phyloP scores from a whole-genome alignment of 495 filamentous ascomycete species.

The Bacidia rubella region DNA sequence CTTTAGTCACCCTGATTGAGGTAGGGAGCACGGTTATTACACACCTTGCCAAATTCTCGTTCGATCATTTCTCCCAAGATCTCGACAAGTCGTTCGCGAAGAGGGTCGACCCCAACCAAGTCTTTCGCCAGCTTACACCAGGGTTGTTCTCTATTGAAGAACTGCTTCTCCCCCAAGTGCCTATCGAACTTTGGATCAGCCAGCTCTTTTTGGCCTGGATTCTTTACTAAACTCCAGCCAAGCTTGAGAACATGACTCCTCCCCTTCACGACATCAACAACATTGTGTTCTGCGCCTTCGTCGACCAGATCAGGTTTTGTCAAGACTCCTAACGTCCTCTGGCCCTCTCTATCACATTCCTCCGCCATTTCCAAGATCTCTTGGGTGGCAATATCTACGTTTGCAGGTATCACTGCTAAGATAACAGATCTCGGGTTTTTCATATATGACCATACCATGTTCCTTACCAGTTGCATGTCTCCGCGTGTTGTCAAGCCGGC shows the following conservation, averaged over 20 bases:
- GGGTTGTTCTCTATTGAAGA: slow-evolving; percentile 17
- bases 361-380: slow-evolving; percentile 43
- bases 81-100: slow-evolving; percentile 31
- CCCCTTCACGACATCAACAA: slow-evolving; percentile 35
- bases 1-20: neutral
- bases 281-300: slow-evolving; percentile 26
- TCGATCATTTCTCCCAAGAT: slow-evolving; percentile 34
- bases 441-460: slow-evolving; percentile 44
- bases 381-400: slow-evolving; percentile 49
- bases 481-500: slow-evolving; percentile 35
- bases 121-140: slow-evolving; percentile 36
- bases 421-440: slow-evolving; percentile 40
- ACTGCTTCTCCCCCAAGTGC: slow-evolving; percentile 17
- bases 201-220: slow-evolving; percentile 32
- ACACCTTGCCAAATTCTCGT: slow-evolving; percentile 36
- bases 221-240: slow-evolving; percentile 45
- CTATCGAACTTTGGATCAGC: slow-evolving; percentile 7
- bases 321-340: slow-evolving; percentile 43
- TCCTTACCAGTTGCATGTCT: slow-evolving; percentile 34
- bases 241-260: slow-evolving; percentile 30
- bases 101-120: slow-evolving; percentile 34
- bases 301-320: slow-evolving; percentile 51
- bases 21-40: slow-evolving; percentile 10
- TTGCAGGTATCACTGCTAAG: slow-evolving; percentile 46
- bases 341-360: slow-evolving; percentile 32